These are phyloP conservation scores for Cladorrhinum samala DNA, from an alignment of 495 filamentous ascomycete genomes.

Conservation along the genomic window DNA sequence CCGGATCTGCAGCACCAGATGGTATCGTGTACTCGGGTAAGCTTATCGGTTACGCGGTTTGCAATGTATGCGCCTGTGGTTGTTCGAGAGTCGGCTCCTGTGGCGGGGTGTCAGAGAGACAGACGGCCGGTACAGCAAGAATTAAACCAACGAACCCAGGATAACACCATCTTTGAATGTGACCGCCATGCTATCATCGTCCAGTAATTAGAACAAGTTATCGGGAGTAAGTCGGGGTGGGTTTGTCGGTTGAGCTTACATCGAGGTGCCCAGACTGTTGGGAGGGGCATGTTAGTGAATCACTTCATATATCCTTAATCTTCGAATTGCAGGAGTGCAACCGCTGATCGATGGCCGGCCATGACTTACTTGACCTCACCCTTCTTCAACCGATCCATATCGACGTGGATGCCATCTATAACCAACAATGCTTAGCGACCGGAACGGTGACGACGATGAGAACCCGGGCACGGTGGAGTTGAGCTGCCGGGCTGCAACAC, in stretches of 20 bases:
- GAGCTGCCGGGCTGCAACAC: conserved; percentile 14
- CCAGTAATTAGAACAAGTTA: conserved; percentile 25
- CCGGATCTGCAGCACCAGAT: conserved; percentile 99
- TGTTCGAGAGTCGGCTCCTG: conserved; percentile 89
- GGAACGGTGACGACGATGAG: neutral
- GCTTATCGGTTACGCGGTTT: conserved; percentile 97
- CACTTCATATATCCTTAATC: neutral
- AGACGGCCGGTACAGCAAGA: neutral
- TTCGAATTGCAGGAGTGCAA: neutral
- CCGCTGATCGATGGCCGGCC: neutral
- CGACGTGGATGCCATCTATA: conserved; percentile 95
- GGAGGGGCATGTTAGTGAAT: conserved; percentile 15
- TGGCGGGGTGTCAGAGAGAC: neutral
- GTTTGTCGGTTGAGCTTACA: conserved; percentile 54
- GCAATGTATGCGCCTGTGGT: conserved; percentile 99
- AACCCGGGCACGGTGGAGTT: conserved; percentile 1
- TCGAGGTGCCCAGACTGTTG: conserved; percentile 85
- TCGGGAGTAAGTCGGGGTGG: conserved; percentile 7
- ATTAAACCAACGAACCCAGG: conserved; percentile 50
- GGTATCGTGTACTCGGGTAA: conserved; percentile 96
- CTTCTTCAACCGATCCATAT: conserved; percentile 76
- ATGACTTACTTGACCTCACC: conserved; percentile 63
- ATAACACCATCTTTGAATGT: conserved; percentile 98
- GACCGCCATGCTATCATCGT: conserved; percentile 65
- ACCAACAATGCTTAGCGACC: conserved; percentile 16